phyloP scores from a whole-genome alignment of 495 filamentous ascomycete genomes.

The Cladorrhinum samala region DNA sequence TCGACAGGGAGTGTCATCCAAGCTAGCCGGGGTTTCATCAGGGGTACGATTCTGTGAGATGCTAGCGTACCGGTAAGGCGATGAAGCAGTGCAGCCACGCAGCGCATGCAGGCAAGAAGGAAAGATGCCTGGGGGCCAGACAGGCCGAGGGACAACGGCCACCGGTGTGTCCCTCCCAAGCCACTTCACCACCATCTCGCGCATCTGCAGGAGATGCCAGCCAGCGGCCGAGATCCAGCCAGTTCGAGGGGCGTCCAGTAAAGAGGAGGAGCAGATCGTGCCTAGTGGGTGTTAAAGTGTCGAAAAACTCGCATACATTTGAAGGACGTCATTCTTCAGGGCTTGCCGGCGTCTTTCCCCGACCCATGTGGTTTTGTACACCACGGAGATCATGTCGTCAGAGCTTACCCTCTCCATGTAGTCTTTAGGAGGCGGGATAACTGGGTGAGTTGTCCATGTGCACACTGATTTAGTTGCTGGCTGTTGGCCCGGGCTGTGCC shows the following conservation, averaged over 20 bases:
- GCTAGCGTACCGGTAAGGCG: slow-evolving; percentile 1
- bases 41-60: slow-evolving; percentile 16
- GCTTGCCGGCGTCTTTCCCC: neutral
- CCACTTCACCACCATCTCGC: neutral
- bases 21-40: slow-evolving; percentile 22
- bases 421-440: no score
- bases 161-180: slow-evolving; percentile 1
- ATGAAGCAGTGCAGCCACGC: slow-evolving; percentile 5
- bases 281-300: neutral
- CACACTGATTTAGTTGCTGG: no score
- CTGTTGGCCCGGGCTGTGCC: no score
- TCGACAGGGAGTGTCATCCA: slow-evolving; percentile 13
- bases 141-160: slow-evolving; percentile 10
- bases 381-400: neutral
- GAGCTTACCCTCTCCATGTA: no score
- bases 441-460: no score
- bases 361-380: neutral
- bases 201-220: neutral
- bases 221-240: neutral
- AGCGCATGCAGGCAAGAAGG: slow-evolving; percentile 11
- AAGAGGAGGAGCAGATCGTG: neutral
- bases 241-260: neutral
- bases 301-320: slow-evolving; percentile 14
- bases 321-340: slow-evolving; percentile 16
- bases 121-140: slow-evolving; percentile 9